Evolutionary conservation across 148 eudicot genomes (phyloP).

Genomic region (Cornus kousa): DNA sequence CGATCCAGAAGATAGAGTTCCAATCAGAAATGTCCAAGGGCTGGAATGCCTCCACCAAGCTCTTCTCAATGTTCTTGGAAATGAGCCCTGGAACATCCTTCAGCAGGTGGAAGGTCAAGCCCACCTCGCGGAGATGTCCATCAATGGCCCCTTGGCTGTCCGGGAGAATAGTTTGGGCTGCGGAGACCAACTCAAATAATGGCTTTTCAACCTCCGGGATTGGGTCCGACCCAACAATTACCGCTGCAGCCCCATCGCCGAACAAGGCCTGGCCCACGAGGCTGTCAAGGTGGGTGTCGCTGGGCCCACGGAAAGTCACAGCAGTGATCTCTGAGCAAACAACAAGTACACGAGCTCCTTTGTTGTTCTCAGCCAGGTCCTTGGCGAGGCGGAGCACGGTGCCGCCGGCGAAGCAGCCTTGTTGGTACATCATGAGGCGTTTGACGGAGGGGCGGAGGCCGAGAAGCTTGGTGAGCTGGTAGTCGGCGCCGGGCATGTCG

Average conservation of each 20-base stretch:
- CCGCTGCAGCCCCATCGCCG: conserved; percentile 25
- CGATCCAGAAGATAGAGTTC: conserved; percentile 27
- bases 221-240: conserved; percentile 26
- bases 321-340: conserved; percentile 25
- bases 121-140: conserved; percentile 27
- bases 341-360: conserved; percentile 25
- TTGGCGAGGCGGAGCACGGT: conserved; percentile 28
- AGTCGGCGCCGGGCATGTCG: conserved; percentile 35
- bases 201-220: conserved; percentile 15
- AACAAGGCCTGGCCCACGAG: conserved; percentile 25
- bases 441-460: conserved; percentile 26
- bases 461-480: conserved; percentile 33
- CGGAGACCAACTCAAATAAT: conserved; percentile 23
- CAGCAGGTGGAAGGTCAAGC: conserved; percentile 20
- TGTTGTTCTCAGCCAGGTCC: conserved; percentile 30
- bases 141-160: conserved; percentile 21
- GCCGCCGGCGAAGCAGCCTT: conserved; percentile 30
- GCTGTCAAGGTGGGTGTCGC: conserved; percentile 18
- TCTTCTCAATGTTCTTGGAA: conserved; percentile 23
- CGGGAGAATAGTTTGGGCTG: conserved; percentile 24
- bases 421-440: conserved; percentile 33
- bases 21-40: conserved; percentile 20
- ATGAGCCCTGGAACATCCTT: conserved; percentile 26
- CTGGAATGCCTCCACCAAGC: conserved; percentile 21
- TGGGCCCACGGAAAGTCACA: conserved; percentile 23